These are phyloP conservation scores for Selenicereus undatus DNA, from an alignment of 148 eudicot species.

Conservation along the genomic window DNA sequence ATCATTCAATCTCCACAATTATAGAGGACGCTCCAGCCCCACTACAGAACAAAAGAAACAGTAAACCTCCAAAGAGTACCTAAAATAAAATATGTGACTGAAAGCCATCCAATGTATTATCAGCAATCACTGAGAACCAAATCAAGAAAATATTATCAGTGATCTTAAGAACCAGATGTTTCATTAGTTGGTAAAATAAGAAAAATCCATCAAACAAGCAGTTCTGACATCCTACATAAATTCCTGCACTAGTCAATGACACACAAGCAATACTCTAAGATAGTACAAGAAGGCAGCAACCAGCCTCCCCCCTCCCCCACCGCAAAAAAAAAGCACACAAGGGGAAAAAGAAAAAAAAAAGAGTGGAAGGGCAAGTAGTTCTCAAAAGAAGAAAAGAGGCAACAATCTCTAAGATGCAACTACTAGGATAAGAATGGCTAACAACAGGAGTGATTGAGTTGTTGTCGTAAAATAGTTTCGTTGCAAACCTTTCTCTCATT, in stretches of 20 bases:
- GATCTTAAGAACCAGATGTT: background rate
- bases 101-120: background rate
- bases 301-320: background rate
- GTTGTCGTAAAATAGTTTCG: too few species aligned
- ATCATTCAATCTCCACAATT: background rate
- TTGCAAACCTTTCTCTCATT: too few species aligned
- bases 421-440: too few species aligned
- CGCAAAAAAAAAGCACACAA: too few species aligned
- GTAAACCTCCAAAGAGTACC: background rate
- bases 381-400: too few species aligned
- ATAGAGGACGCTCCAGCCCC: background rate
- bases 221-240: background rate
- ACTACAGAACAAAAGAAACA: background rate
- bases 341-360: too few species aligned
- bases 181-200: background rate
- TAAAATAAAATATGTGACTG: background rate
- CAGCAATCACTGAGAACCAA: background rate
- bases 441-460: too few species aligned
- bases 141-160: background rate
- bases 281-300: background rate
- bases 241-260: background rate
- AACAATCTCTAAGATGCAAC: background rate
- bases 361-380: too few species aligned
- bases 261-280: background rate
- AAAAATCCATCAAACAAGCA: background rate